These are phyloP conservation scores for Tanacetum coccineum DNA, from an alignment of 129 eudicot species.

Conservation along the genomic window DNA sequence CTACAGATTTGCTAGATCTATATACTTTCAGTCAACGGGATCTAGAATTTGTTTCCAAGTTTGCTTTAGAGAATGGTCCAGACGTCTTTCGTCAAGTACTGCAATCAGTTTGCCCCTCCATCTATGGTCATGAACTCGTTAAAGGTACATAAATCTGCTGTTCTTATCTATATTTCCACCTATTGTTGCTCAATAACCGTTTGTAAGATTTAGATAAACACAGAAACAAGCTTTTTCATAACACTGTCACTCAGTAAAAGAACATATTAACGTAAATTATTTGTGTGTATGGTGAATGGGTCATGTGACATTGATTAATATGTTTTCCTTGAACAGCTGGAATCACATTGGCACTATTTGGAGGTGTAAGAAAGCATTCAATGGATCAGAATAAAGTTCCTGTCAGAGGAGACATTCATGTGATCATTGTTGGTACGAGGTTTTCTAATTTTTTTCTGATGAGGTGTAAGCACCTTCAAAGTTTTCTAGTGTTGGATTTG, in stretches of 20 bases:
- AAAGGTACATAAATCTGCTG: constrained; percentile 50
- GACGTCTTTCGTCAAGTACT: constrained; percentile 83
- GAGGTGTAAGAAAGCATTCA: constrained; percentile 91
- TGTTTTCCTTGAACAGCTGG: constrained; percentile 47
- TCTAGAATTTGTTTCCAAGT: constrained; percentile 70
- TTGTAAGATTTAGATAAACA: neutral
- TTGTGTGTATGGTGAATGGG: neutral
- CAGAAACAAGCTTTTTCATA: neutral
- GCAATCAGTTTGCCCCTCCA: constrained; percentile 95
- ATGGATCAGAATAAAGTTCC: constrained; percentile 97
- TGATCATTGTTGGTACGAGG: constrained; percentile 80
- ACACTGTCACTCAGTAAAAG: constrained; percentile 6
- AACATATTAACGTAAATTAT: constrained; percentile 6
- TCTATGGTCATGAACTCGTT: constrained; percentile 97
- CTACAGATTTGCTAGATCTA: constrained; percentile 62
- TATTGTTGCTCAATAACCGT: neutral
- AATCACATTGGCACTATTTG: constrained; percentile 76
- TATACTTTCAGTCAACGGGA: constrained; percentile 82
- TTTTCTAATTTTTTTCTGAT: constrained; percentile 1
- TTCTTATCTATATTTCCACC: constrained; percentile 1
- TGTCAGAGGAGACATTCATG: constrained; percentile 95
- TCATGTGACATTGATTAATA: neutral
- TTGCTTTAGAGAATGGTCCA: constrained; percentile 63
- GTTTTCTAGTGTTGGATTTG: constrained; percentile 3
- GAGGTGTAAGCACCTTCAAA: neutral